Percentiles rank a stretch among this genome's conserved stretches.
phyloP scores from a whole-genome alignment of 2,329 filamentous ascomycete species.

The Anthostomella pinea region DNA sequence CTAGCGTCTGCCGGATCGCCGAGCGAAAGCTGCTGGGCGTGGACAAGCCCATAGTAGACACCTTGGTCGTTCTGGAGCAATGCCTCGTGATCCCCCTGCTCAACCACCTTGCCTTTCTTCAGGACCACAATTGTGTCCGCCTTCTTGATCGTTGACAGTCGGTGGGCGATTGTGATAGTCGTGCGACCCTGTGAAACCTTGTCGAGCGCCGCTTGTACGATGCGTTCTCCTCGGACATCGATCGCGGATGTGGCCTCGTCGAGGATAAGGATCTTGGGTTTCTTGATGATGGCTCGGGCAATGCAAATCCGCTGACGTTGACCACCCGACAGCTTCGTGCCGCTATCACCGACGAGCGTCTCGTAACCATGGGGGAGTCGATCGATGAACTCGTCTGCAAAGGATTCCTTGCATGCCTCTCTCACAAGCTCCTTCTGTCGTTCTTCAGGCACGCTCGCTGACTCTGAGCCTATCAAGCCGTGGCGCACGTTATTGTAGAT shows the following conservation, averaged over 20 bases:
- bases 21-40: slow-evolving; percentile 57
- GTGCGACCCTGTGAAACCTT: slow-evolving; percentile 61
- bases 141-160: slow-evolving; percentile 71
- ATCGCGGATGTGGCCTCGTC: slow-evolving; percentile 75
- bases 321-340: slow-evolving; percentile 77
- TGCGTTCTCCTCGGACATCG: slow-evolving; percentile 51
- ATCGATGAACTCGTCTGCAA: slow-evolving; percentile 67
- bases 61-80: slow-evolving; percentile 60
- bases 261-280: slow-evolving; percentile 69
- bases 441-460: slow-evolving; percentile 52
- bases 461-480: slow-evolving; percentile 52
- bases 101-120: slow-evolving; percentile 65
- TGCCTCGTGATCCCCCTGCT: slow-evolving; percentile 73
- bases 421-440: slow-evolving; percentile 58
- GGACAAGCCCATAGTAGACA: slow-evolving; percentile 66
- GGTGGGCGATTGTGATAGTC: slow-evolving; percentile 72
- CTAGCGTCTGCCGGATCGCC: slow-evolving; percentile 43
- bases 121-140: slow-evolving; percentile 79
- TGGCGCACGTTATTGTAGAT: slow-evolving; percentile 62
- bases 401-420: slow-evolving; percentile 64
- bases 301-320: slow-evolving; percentile 83
- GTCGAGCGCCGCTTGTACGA: slow-evolving; percentile 64
- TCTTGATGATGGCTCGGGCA: slow-evolving; percentile 69
- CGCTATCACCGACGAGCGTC: slow-evolving; percentile 72
- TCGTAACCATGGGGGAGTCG: slow-evolving; percentile 65